A percentile compares a stretch with the other conserved stretches of the same genome.
Evolutionary conservation across 1,284 basidiomycete genomes (phyloP).

Genomic region (Ceratorhiza oryzae-sativae): DNA sequence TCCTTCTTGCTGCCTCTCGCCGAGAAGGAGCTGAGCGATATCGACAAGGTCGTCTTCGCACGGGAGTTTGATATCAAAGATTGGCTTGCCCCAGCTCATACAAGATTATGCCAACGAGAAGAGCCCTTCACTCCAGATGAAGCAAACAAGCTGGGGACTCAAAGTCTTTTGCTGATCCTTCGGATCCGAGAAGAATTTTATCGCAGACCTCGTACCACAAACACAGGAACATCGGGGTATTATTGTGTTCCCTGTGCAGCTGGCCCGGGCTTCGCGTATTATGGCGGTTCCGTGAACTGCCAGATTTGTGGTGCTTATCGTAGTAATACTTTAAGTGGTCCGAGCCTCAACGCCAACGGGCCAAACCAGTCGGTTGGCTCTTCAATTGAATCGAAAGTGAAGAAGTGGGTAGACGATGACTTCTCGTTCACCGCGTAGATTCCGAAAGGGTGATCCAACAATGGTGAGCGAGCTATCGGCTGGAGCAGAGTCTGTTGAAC

Average conservation of each 20-base stretch:
- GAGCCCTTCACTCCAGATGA: constrained; percentile 33
- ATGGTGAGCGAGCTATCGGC: too few species aligned
- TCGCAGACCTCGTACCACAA: background rate
- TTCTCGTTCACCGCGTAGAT: background rate
- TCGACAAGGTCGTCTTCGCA: constrained; percentile 37
- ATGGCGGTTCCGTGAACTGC: background rate
- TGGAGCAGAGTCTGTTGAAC: too few species aligned
- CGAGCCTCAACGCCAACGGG: too few species aligned
- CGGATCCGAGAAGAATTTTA: constrained; percentile 23
- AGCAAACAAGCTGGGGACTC: constrained; percentile 23
- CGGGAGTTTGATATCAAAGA: constrained; percentile 32
- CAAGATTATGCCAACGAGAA: constrained; percentile 11
- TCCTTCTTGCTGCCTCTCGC: constrained; percentile 11
- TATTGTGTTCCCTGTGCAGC: background rate
- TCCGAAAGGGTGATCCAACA: too few species aligned
- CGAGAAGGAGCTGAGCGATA: constrained; percentile 22
- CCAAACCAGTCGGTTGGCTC: too few species aligned
- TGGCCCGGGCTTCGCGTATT: background rate
- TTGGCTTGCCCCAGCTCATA: constrained; percentile 35
- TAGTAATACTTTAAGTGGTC: too few species aligned
- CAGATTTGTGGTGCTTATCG: background rate
- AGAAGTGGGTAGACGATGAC: constrained; percentile 9
- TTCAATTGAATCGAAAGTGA: background rate
- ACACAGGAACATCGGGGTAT: background rate
- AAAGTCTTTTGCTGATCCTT: constrained; percentile 11